Base-by-base conservation (phyloP, 176 grass and related monocot species). In the Melocanna baccifera region DNA sequence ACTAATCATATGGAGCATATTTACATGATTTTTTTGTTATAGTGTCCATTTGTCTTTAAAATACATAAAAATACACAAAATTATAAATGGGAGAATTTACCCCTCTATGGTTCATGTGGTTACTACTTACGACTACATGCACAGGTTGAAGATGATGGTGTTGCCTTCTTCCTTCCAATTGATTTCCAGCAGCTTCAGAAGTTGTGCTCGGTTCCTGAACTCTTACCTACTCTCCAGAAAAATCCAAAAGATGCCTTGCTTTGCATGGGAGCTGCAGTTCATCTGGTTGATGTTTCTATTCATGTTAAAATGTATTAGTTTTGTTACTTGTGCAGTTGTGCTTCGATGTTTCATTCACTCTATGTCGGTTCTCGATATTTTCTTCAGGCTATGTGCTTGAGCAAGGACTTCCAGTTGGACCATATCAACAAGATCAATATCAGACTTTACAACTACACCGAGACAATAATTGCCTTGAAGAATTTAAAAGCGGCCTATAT, bases 401-500 rank as follows among this genome's bases (percentile, higher is more conserved):
- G 15, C 46, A 84, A 79, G 36, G 22, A 65, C 32, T 75, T 82
- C 42, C 40, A 87, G 62, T 75, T 90, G 76, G 67, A 43, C 7
- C 53, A 88, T 19, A 83, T 83, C n/a, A 77, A 84, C 28, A 93
- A 92, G 76, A 81, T 95, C 83, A 98, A 95, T 76, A 84, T 98
- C 85, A 93, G 93, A 80, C 87, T 98, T 84, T 86, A 98, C 86
- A 95, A 98, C 73, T 71, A 93, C 79, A 75, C 25, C 0, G 86
- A 90, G 61, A 83, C 65, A 18, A 50, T 80, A 23, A 97, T 89
- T 71, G 41, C 89, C 76, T 86, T 98, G 73, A 98, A 88, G 71
- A 88, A 98, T 57, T 87, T 98, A 82, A 98, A 98, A 93, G 87
- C 91, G 1, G 85, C 89, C 29, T 93, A 85, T 84, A 98, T 98